Base-by-base conservation (phyloP, 768 basidiomycete species). In the Cystobasidium onofrii region DNA sequence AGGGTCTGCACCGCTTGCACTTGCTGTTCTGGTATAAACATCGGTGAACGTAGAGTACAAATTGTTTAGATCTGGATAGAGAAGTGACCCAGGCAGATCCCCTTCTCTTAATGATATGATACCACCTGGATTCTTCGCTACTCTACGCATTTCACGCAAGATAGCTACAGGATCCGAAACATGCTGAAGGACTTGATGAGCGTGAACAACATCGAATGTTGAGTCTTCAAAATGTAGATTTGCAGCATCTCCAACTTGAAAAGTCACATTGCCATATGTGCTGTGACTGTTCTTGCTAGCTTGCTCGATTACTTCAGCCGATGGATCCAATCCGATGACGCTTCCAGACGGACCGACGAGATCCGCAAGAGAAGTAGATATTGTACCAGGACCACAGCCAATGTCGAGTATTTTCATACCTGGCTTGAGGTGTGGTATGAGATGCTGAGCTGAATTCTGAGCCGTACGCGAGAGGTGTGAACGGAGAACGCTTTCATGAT, bases 341-440 rank as follows among this genome's bases (percentile, higher is more conserved):
- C 80, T 77, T 0, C 85, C 85, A 34, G 82, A 60, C 0, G 83
- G 81, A 20, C 84, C 83, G 73, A 52, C 44, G 31, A 80, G 80
- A 0, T 73, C 72, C 1, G 85, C 85, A 25, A 86, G 78, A 65
- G 83, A 83, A 34, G 77, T 74, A 0, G 85, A 85, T 78, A 86
- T 86, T 17, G 84, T 84, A 0, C 85, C 86, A 0, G 86, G 85
- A 0, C 86, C 85, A 74, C 84, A 86, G 12, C 85, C 85, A 41
- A 86, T 77, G 76, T 86, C 86, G 52, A 86, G 83, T 70, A 86
- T 81, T 41, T 78, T 74, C 81, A 83, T 81, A 57, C 77, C 66
- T 0, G 83, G 82, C 29, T 80, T 78, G 34, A 85, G 77, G 44
- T 80, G 78, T 12, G 79, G 78, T 39, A 85, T 67, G 27, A 86